Percentiles rank a stretch among this genome's conserved stretches.
These are phyloP conservation scores for Spongospora subterranea DNA, from an alignment of 208 protist genomes.

Conservation along the genomic window DNA sequence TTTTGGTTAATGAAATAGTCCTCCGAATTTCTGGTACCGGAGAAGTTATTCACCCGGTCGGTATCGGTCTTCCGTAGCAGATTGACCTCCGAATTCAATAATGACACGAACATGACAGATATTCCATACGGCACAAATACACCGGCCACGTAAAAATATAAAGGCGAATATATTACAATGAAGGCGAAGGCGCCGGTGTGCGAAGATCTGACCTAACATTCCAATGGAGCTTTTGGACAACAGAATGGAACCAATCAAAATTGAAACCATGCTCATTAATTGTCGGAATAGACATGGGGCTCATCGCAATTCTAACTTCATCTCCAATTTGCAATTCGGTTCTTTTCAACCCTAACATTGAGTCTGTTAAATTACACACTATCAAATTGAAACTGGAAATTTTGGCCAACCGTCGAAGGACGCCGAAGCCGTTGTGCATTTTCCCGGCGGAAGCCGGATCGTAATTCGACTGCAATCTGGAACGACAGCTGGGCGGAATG, in stretches of 20 bases:
- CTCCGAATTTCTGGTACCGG: too few species aligned
- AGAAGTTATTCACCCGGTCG: too few species aligned
- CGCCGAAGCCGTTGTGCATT: background rate
- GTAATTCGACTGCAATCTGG: slow-evolving; percentile 68
- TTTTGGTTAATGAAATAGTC: too few species aligned
- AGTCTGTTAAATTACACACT: background rate
- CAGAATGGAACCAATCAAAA: slow-evolving; percentile 58
- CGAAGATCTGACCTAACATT: slow-evolving; percentile 48
- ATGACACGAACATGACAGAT: too few species aligned
- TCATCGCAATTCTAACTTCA: slow-evolving; percentile 12
- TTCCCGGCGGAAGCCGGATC: background rate
- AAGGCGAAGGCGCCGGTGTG: background rate
- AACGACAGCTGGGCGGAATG: slow-evolving; percentile 83
- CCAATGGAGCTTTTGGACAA: slow-evolving; percentile 59
- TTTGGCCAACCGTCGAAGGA: slow-evolving; percentile 32
- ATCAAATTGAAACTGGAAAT: background rate
- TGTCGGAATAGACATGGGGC: slow-evolving; percentile 53
- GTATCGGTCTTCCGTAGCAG: too few species aligned
- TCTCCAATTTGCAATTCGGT: slow-evolving; percentile 54
- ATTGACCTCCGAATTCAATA: too few species aligned
- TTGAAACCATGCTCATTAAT: slow-evolving; percentile 40
- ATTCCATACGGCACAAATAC: too few species aligned
- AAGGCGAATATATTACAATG: background rate
- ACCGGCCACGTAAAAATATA: too few species aligned
- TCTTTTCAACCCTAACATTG: slow-evolving; percentile 23